Conservation (phyloP, 345 rosid species). For the Eucalyptus microcorys region DNA sequence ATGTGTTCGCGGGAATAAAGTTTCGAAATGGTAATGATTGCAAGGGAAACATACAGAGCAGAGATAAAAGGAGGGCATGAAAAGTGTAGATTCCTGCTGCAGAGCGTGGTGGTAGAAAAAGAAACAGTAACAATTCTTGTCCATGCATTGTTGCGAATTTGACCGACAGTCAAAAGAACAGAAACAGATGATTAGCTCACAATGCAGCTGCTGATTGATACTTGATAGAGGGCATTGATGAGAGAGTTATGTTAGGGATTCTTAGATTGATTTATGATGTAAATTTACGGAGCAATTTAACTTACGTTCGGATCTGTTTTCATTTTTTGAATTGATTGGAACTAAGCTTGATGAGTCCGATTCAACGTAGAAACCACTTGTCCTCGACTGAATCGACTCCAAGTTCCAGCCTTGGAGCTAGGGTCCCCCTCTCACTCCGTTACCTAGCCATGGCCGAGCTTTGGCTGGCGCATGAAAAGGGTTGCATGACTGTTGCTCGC, state of each 20-base stretch:
- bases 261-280: not conserved
- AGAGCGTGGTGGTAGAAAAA: not conserved
- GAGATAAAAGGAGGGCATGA: not conserved
- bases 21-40: not conserved
- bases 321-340: not conserved
- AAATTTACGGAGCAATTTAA: not conserved
- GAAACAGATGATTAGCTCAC: not conserved
- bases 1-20: not conserved
- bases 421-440: not conserved
- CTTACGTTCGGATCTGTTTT: not conserved
- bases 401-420: not conserved
- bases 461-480: not conserved
- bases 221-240: not conserved
- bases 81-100: not conserved
- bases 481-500: not conserved
- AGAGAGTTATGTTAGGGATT: not conserved
- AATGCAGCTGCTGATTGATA: not conserved
- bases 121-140: not conserved
- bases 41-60: not conserved
- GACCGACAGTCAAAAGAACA: not conserved
- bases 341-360: not conserved
- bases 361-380: not conserved
- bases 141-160: not conserved
- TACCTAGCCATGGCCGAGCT: not conserved
- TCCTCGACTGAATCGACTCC: not conserved